Conservation (phyloP, 306 rosid species). For the Malus fusca region DNA sequence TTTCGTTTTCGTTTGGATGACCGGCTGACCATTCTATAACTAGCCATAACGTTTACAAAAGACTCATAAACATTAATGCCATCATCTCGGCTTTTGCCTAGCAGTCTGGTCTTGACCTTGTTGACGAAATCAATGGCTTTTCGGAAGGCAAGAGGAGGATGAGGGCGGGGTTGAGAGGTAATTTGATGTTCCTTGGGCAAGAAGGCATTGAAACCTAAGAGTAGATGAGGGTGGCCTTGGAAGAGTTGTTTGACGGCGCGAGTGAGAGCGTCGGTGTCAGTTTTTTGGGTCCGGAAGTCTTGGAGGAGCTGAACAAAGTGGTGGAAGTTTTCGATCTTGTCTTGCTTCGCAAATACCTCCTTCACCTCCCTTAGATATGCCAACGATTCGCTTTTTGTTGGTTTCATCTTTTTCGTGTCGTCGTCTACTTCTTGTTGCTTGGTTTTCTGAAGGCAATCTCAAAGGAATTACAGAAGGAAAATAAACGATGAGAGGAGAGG, state of each 20-base stretch:
- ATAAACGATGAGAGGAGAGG: neutral
- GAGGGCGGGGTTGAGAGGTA: neutral
- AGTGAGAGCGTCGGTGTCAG: neutral
- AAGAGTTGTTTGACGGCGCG: neutral
- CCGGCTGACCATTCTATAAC: conserved; percentile 14
- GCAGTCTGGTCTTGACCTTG: conserved; percentile 82
- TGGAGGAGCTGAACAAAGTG: neutral
- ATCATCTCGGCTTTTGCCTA: conserved; percentile 26
- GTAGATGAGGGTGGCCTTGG: neutral
- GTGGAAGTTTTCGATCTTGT: neutral
- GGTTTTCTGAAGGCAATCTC: neutral
- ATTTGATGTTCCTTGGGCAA: neutral
- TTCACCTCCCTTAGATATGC: neutral
- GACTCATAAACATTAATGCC: conserved; percentile 52
- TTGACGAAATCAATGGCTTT: conserved; percentile 79
- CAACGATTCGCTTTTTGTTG: neutral
- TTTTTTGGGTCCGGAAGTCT: neutral
- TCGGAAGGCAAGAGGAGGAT: conserved; percentile 21
- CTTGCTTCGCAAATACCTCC: neutral
- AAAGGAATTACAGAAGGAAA: neutral
- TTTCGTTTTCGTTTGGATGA: conserved; percentile 51
- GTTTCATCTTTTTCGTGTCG: neutral
- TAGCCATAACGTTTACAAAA: conserved; percentile 67
- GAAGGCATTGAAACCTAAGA: neutral
- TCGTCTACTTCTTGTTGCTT: neutral